phyloP scores from a whole-genome alignment of 2,329 filamentous ascomycete genomes.

The Phaeophleospora eucalypticola region DNA sequence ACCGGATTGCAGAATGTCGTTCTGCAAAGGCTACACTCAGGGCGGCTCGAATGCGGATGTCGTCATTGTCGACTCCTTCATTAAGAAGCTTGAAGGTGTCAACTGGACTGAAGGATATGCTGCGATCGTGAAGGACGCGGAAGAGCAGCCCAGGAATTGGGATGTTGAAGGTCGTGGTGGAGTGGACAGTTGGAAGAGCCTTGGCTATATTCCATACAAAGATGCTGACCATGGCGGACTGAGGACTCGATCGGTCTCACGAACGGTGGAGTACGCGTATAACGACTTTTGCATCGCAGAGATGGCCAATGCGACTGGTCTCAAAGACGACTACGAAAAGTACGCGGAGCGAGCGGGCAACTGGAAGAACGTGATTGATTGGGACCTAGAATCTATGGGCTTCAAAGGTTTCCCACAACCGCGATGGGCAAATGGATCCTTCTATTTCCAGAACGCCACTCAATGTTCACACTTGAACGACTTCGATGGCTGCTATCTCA shows the following conservation, averaged over 20 bases:
- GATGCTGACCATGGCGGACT: conserved; percentile 57
- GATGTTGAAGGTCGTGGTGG: conserved; percentile 39
- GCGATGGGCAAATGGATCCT: conserved; percentile 16
- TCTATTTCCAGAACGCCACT: conserved; percentile 20
- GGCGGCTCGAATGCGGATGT: conserved; percentile 71
- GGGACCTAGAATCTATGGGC: conserved; percentile 18
- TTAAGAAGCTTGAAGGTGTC: conserved; percentile 57
- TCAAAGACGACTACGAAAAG: conserved; percentile 49
- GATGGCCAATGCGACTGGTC: conserved; percentile 56
- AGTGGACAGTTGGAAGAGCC: conserved; percentile 38
- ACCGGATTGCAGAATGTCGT: conserved; percentile 70
- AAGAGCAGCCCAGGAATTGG: conserved; percentile 26
- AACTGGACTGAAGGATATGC: conserved; percentile 31
- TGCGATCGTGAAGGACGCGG: conserved; percentile 31
- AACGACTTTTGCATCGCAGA: conserved; percentile 67
- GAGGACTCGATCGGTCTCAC: conserved; percentile 43
- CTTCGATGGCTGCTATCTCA: conserved; percentile 36
- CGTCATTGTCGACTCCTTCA: conserved; percentile 63
- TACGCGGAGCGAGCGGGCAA: conserved; percentile 58
- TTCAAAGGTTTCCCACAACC: conserved; percentile 22
- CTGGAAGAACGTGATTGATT: conserved; percentile 44
- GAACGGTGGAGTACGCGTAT: conserved; percentile 51
- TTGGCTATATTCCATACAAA: conserved; percentile 37
- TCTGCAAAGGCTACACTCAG: conserved; percentile 69
- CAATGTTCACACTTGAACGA: conserved; percentile 18